Evolutionary conservation across 768 basidiomycete species (phyloP).

Genomic region (Pleurotus eryngii): DNA sequence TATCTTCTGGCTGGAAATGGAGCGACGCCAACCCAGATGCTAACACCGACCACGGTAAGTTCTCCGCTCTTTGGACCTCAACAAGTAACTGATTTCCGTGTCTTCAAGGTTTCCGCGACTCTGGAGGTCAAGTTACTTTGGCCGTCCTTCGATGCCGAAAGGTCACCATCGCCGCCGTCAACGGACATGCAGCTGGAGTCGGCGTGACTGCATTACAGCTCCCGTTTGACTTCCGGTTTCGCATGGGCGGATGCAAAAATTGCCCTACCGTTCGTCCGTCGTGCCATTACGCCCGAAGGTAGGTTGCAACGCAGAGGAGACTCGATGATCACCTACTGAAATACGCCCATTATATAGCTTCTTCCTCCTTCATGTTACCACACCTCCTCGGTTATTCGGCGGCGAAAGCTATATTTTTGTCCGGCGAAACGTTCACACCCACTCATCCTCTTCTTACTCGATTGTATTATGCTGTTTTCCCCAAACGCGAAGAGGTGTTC

Average conservation of each 20-base stretch:
- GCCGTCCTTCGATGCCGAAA: slow-evolving; percentile 53
- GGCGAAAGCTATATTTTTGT: slow-evolving; percentile 48
- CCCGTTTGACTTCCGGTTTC: slow-evolving; percentile 51
- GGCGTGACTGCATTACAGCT: slow-evolving; percentile 48
- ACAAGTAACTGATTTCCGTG: slow-evolving; percentile 29
- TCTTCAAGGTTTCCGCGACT: slow-evolving; percentile 42
- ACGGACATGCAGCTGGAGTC: slow-evolving; percentile 50
- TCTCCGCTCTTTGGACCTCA: not conserved
- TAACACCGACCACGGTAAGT: slow-evolving; percentile 45
- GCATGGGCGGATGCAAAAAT: slow-evolving; percentile 49
- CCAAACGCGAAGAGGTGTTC: slow-evolving; percentile 49
- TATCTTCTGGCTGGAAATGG: slow-evolving; percentile 46
- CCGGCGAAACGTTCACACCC: slow-evolving; percentile 41
- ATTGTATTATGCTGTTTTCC: slow-evolving; percentile 45
- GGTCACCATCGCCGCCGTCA: slow-evolving; percentile 48
- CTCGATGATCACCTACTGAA: not conserved
- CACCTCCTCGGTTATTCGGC: slow-evolving; percentile 50
- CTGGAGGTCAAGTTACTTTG: slow-evolving; percentile 43
- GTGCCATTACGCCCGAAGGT: slow-evolving; percentile 50
- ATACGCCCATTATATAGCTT: slow-evolving; percentile 19
- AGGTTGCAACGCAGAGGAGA: slow-evolving; percentile 4
- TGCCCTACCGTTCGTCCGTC: slow-evolving; percentile 46
- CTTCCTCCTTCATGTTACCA: slow-evolving; percentile 49
- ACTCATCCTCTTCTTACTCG: slow-evolving; percentile 39
- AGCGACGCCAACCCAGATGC: slow-evolving; percentile 37